phyloP scores from a whole-genome alignment of 2,329 filamentous ascomycete genomes.

The Fusarium sp. region DNA sequence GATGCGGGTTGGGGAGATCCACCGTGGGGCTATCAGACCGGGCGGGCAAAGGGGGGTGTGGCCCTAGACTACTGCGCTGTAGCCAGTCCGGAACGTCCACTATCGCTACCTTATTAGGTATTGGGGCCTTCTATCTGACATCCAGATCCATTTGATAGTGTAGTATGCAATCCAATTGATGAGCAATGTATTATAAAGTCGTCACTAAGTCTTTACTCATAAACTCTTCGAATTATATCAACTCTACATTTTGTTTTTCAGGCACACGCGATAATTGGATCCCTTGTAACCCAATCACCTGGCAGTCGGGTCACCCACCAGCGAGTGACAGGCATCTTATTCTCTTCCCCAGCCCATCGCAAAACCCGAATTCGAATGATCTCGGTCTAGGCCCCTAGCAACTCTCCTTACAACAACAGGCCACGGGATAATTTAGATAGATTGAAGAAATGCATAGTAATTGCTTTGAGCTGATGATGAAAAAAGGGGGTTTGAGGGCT shows the following conservation, averaged over 20 bases:
- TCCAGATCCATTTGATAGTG: neutral
- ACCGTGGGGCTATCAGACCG: slow-evolving; percentile 20
- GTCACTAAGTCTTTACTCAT: neutral
- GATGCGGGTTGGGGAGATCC: slow-evolving; percentile 38
- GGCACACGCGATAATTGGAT: neutral
- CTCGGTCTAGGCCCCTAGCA: neutral
- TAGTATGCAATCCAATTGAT: no score
- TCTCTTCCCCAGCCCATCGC: slow-evolving; percentile 8
- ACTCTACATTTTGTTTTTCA: neutral
- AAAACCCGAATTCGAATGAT: slow-evolving; percentile 29
- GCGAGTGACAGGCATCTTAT: neutral
- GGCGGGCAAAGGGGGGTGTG: slow-evolving; percentile 22
- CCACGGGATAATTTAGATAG: neutral
- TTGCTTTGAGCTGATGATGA: slow-evolving; percentile 14
- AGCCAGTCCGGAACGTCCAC: neutral
- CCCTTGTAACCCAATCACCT: slow-evolving; percentile 10
- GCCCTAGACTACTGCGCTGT: slow-evolving; percentile 1
- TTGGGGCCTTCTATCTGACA: neutral
- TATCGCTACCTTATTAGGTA: neutral
- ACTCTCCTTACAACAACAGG: neutral
- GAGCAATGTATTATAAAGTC: neutral
- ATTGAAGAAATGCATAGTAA: slow-evolving; percentile 3
- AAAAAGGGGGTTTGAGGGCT: slow-evolving; percentile 10
- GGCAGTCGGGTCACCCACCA: neutral
- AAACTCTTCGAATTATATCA: neutral